Evolutionary conservation across 192 early-diverging fungal genomes (phyloP).

Genomic region (Chytriomyces confervae): DNA sequence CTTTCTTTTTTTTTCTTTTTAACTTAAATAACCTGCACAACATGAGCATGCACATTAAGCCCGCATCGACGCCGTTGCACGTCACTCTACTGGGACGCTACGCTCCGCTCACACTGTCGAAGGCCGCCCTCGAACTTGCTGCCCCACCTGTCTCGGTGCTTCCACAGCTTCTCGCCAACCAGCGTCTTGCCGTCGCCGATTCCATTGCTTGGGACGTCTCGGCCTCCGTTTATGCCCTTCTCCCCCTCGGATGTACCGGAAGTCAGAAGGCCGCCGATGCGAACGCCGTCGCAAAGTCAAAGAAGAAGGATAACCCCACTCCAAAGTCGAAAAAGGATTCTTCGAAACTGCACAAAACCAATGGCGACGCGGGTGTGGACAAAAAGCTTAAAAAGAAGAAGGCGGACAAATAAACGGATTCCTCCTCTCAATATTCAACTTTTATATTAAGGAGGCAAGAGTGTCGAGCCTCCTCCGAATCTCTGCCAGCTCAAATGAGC

Average conservation of each 20-base stretch:
- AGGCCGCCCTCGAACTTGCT: slow-evolving; percentile 8
- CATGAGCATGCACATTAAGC: neutral
- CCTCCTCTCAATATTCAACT: no score
- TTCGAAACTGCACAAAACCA: slow-evolving; percentile 4
- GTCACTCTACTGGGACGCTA: neutral
- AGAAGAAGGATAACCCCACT: neutral
- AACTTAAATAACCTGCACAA: neutral
- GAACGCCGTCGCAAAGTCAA: neutral
- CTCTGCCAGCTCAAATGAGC: no score
- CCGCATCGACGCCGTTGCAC: slow-evolving; percentile 25
- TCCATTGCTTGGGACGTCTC: slow-evolving; percentile 11
- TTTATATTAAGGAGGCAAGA: no score
- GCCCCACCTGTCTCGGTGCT: neutral
- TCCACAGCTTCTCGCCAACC: slow-evolving; percentile 16
- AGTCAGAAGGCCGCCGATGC: neutral
- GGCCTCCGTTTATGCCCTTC: neutral
- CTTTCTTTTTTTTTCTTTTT: slow-evolving; percentile 12
- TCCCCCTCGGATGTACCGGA: neutral
- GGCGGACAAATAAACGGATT: neutral
- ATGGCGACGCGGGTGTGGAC: neutral
- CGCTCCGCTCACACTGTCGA: neutral
- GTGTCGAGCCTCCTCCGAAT: no score
- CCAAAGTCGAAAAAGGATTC: neutral
- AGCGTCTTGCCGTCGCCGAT: slow-evolving; percentile 3
- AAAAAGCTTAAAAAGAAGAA: slow-evolving; percentile 21